phyloP scores from a whole-genome alignment of 495 filamentous ascomycete genomes.

The Neohortaea acidophila region DNA sequence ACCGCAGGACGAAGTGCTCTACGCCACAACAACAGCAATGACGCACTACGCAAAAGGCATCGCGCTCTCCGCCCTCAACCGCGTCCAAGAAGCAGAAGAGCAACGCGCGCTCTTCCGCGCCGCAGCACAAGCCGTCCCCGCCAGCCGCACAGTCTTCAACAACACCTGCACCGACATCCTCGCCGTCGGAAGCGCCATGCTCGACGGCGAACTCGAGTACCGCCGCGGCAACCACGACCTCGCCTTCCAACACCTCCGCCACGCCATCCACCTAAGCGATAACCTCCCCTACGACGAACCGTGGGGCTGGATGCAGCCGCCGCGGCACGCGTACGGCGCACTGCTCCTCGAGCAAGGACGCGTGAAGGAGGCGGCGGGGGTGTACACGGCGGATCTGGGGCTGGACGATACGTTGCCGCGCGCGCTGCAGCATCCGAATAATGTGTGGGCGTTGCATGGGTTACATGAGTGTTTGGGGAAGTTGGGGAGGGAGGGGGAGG shows the following conservation, averaged over 20 bases:
- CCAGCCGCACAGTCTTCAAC: conserved; percentile 46
- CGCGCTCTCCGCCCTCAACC: conserved; percentile 40
- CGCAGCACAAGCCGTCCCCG: conserved; percentile 33
- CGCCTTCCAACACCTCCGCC: conserved; percentile 40
- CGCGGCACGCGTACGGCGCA: conserved; percentile 49
- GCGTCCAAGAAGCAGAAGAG: conserved; percentile 32
- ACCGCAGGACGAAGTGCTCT: conserved; percentile 38
- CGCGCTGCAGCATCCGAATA: conserved; percentile 45
- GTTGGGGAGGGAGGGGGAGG: conserved; percentile 36
- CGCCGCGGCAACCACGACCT: conserved; percentile 37
- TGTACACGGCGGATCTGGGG: conserved; percentile 49
- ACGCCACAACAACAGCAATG: conserved; percentile 49
- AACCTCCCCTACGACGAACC: conserved; percentile 49
- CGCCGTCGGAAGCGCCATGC: conserved; percentile 42
- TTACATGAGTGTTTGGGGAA: conserved; percentile 46
- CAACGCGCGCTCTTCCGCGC: conserved; percentile 32
- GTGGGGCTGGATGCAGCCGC: conserved; percentile 32
- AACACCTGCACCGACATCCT: conserved; percentile 48
- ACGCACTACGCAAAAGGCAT: conserved; percentile 49
- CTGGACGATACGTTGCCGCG: conserved; percentile 39
- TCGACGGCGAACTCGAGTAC: conserved; percentile 55
- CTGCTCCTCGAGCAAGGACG: conserved; percentile 46
- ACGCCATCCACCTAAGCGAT: conserved; percentile 40
- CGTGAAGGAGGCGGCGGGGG: conserved; percentile 36
- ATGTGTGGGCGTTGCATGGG: conserved; percentile 55